Base-by-base conservation (phyloP, 2,329 filamentous ascomycete genomes). In the Aspergillus cejpii region DNA sequence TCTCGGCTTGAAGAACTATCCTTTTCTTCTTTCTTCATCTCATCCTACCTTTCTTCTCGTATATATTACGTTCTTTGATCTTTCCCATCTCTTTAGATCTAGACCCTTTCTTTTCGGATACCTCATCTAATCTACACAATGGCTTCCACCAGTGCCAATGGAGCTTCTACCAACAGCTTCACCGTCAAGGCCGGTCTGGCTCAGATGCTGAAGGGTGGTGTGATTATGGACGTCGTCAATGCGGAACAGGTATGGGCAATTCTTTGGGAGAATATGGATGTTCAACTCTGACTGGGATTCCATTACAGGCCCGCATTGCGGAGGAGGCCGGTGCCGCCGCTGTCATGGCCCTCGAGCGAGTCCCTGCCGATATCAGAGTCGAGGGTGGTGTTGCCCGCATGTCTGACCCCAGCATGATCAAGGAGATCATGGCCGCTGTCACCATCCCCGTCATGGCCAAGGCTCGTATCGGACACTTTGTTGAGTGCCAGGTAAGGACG, bases 371-470 rank as follows among this genome's bases (percentile, higher is more conserved):
- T 70, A 98, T 98, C 68, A 83, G 92, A 58, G 83, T 77, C 50
- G 79, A 95, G 67, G 92, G 92, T 58, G 92, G 92, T 63, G 92
- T 98, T 17, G 89, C 89, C 10, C 85, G 92, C 69, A 98, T 98
- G 92, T 92, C 86, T 2, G 91, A 97, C 73, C 92, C 92, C 1
- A 74, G 78, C 59, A 87, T 96, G 80, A 97, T 97, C 77, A 85
- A 85, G 71, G 87, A 90, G 69, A 97, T 98, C 67, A 94, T 96
- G 81, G 81, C 78, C 2, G 83, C 89, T 31, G 92, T 97, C 37
- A 97, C 91, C 43, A 96, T 97, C 60, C 92, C 92, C 58, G 92
- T 98, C 69, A 97, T 98, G 92, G 92, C 92, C 53, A 98, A 98
- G 75, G 91, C 91, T 19, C 81, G 92, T 64, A 98, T 97, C 65